phyloP scores from a whole-genome alignment of 768 basidiomycete species.

The Suillus cothurnatus region DNA sequence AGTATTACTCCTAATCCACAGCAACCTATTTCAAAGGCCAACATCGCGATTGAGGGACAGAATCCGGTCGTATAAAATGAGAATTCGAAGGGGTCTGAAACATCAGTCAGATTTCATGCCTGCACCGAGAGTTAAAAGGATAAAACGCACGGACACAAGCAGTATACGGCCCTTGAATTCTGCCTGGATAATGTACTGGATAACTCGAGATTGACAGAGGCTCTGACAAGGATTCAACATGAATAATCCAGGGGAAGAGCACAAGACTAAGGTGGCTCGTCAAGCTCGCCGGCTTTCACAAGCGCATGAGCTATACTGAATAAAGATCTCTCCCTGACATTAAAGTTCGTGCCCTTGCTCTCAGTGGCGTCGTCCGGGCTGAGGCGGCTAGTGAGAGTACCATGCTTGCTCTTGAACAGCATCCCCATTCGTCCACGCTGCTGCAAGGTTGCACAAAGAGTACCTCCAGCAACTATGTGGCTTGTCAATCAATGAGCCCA shows the following conservation, averaged over 20 bases:
- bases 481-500: no score
- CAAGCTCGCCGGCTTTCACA: slow-evolving; percentile 51
- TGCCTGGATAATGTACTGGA: slow-evolving; percentile 47
- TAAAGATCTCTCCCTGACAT: slow-evolving; percentile 49
- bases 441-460: no score
- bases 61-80: slow-evolving; percentile 64
- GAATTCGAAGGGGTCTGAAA: slow-evolving; percentile 49
- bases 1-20: no score
- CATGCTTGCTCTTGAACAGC: no score
- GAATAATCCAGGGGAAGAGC: slow-evolving; percentile 31
- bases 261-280: slow-evolving; percentile 38
- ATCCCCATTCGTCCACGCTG: no score
- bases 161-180: slow-evolving; percentile 52
- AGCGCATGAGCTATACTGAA: slow-evolving; percentile 56
- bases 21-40: no score
- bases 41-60: slow-evolving; percentile 70
- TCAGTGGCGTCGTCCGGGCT: no score
- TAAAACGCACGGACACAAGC: slow-evolving; percentile 46
- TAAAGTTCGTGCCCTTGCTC: slow-evolving; percentile 54
- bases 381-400: no score
- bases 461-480: no score
- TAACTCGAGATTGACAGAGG: slow-evolving; percentile 47
- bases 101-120: not conserved
- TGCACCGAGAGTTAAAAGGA: not conserved
- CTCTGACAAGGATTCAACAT: slow-evolving; percentile 22